Evolutionary conservation across 2,329 filamentous ascomycete species (phyloP).

Genomic region (Alternaria sp.): DNA sequence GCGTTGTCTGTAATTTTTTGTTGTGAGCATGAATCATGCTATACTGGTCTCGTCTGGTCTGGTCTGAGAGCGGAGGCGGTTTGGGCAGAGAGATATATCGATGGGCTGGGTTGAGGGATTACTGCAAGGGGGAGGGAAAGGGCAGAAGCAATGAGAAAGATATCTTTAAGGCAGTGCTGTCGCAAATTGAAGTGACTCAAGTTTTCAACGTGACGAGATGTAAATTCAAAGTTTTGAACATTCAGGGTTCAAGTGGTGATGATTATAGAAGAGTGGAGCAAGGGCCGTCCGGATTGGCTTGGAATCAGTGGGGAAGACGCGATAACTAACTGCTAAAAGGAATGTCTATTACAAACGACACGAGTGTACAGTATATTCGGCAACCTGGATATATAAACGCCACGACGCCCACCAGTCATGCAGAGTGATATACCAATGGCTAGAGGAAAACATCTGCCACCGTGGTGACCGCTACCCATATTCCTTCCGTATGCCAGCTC

Average conservation of each 20-base stretch:
- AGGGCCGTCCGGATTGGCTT: too few relatives aligned
- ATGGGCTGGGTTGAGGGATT: neutral
- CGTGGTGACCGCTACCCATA: neutral
- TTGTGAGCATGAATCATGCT: slow-evolving; percentile 6
- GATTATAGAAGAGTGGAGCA: too few relatives aligned
- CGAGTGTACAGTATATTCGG: too few relatives aligned
- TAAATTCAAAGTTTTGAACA: too few relatives aligned
- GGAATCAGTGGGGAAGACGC: too few relatives aligned
- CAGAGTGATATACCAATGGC: neutral
- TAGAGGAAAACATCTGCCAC: neutral
- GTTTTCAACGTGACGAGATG: too few relatives aligned
- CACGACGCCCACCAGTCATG: neutral
- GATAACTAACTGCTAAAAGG: too few relatives aligned
- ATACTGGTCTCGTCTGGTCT: neutral
- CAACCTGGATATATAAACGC: neutral
- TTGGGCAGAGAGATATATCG: slow-evolving; percentile 1
- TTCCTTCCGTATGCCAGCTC: neutral
- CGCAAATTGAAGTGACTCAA: neutral
- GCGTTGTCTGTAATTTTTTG: slow-evolving; percentile 20
- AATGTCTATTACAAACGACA: too few relatives aligned
- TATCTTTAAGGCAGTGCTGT: slow-evolving; percentile 19
- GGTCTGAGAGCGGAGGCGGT: slow-evolving; percentile 14
- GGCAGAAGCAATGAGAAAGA: slow-evolving; percentile 15
- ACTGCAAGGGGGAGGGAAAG: neutral
- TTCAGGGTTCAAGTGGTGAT: too few relatives aligned